phyloP scores from a whole-genome alignment of 192 early-diverging fungal genomes.

The Dissophora globulifera region DNA sequence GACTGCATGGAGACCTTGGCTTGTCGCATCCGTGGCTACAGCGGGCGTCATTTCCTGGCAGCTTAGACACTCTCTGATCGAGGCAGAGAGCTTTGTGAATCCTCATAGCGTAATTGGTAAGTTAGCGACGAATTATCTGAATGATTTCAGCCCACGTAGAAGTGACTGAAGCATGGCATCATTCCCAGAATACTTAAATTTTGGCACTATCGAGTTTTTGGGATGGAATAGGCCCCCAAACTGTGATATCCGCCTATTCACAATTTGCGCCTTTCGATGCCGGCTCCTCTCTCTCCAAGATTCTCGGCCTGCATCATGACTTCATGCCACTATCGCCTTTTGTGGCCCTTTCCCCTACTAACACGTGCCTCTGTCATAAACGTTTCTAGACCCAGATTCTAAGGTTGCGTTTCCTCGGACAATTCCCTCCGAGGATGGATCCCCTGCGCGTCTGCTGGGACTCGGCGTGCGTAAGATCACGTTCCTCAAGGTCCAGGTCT shows the following conservation, averaged over 20 bases:
- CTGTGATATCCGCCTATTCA: too few relatives aligned
- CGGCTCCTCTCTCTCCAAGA: too few relatives aligned
- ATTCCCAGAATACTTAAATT: too few relatives aligned
- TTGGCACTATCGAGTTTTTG: too few relatives aligned
- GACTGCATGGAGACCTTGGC: slow-evolving; percentile 29
- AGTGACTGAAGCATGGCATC: slow-evolving; percentile 14
- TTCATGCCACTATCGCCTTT: not conserved
- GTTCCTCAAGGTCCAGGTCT: slow-evolving; percentile 66
- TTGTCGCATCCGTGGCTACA: slow-evolving; percentile 19
- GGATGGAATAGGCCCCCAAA: too few relatives aligned
- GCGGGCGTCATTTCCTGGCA: slow-evolving; percentile 48
- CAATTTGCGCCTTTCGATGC: not conserved
- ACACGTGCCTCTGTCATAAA: too few relatives aligned
- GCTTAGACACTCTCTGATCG: slow-evolving; percentile 20
- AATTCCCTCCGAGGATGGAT: slow-evolving; percentile 54
- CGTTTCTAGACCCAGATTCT: slow-evolving; percentile 55
- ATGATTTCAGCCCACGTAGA: too few relatives aligned
- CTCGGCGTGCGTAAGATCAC: slow-evolving; percentile 64
- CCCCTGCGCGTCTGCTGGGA: slow-evolving; percentile 59
- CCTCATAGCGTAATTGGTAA: slow-evolving; percentile 28
- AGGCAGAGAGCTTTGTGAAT: slow-evolving; percentile 25
- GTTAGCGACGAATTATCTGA: not conserved
- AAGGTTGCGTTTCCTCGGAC: slow-evolving; percentile 51
- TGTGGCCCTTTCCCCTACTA: too few relatives aligned
- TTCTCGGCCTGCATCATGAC: too few relatives aligned